Percentiles rank a stretch among this genome's conserved stretches.
Conservation (phyloP, 331 rosid genomes). For the Acacia pycnantha region DNA sequence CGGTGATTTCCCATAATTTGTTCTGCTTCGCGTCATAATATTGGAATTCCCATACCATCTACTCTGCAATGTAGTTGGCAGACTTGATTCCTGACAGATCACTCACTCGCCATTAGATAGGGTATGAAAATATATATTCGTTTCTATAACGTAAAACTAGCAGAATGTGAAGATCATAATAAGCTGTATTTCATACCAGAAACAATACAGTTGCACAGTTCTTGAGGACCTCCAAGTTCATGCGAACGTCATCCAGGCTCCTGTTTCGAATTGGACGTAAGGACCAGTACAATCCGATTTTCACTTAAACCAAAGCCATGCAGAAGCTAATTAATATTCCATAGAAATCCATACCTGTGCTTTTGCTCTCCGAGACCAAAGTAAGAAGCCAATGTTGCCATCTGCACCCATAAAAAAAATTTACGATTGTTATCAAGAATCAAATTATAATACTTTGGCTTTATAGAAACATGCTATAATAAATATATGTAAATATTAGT, state of each 20-base stretch:
- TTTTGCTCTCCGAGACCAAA: slow-evolving; percentile 69
- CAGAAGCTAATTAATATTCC: not conserved
- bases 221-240: slow-evolving; percentile 96
- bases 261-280: slow-evolving; percentile 39
- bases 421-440: not conserved
- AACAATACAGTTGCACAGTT: slow-evolving; percentile 76
- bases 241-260: slow-evolving; percentile 97
- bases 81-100: slow-evolving; percentile 72
- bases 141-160: not conserved
- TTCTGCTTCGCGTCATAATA: slow-evolving; percentile 71
- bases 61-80: slow-evolving; percentile 54
- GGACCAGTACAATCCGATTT: not conserved
- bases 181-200: slow-evolving; percentile 50
- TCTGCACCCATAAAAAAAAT: slow-evolving; percentile 35
- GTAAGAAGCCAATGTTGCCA: slow-evolving; percentile 69
- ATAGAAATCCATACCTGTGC: slow-evolving; percentile 44
- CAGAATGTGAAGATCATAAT: not conserved
- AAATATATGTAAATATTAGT: too few relatives aligned
- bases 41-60: slow-evolving; percentile 53
- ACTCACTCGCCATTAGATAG: not conserved
- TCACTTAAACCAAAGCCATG: not conserved
- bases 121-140: not conserved
- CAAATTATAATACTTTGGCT: not conserved
- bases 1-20: slow-evolving; percentile 51
- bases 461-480: not conserved